Evolutionary conservation across 208 protist genomes (phyloP), one percentile per base, ranked within the genome.

Genomic region (Strigomonas culicis): DNA sequence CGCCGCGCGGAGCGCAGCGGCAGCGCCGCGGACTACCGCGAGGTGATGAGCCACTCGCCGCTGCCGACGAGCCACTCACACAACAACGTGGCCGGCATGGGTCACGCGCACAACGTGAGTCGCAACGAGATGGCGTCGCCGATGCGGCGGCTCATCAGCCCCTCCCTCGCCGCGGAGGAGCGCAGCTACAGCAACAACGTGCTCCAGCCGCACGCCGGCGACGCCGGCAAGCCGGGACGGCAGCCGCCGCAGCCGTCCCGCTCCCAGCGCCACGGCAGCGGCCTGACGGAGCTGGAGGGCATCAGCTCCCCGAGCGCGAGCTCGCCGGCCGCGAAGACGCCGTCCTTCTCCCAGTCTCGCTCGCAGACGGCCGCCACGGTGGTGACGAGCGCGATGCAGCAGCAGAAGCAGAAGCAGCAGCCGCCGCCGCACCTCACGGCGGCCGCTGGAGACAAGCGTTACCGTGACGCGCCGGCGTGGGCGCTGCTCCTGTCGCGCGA

Each of bases 401-500:
- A 30, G 30, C 30, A 13, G 31, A 39, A 7, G 7, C 52, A 58
- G 31, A 4, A 36, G 31, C 28, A 58, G 31, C 28, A 36, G 15
- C 25, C 2, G 27, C 21, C 7, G 4, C 15, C 7, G 52, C 52
- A 34, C 52, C 52, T 32, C 52, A 6, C 52, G 24, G 52, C 28
- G 6, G 28, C 24, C 6, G 28, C 11, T 10, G 21, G 11, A 11
- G 4, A 34, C n/a, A 24, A 24, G 41, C 64, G 64, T 3, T 61
- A 65, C 11, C 7, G 4, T 7, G 15, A 58, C 28, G 28, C 52
- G 15, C 15, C 41, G 2, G 73, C 83, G 34, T 95, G 89, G 86
- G 89, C 84, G 8, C 72, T 93, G 28, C 72, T 95, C 0, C 65
- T 80, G 25, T 93, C 86, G 0, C 75, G 79, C 17, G 89, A 95